Conservation (phyloP, 2,329 filamentous ascomycete species). For the Akanthomyces uredinophilus region DNA sequence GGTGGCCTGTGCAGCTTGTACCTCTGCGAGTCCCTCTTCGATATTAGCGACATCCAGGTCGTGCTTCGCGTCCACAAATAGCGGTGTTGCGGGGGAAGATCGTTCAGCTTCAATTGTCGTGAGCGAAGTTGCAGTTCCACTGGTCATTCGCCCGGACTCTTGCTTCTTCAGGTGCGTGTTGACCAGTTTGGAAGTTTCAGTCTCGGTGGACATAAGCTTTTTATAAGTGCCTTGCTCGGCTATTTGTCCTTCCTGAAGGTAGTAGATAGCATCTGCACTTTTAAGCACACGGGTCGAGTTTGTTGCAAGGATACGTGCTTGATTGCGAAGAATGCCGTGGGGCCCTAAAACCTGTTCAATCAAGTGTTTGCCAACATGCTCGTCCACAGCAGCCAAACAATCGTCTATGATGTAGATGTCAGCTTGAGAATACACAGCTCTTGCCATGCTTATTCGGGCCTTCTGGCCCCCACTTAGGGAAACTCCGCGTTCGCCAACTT, state of each 20-base stretch:
- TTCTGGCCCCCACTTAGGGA: slow-evolving; percentile 88
- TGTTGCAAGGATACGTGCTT: slow-evolving; percentile 81
- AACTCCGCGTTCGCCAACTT: slow-evolving; percentile 87
- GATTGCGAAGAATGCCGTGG: slow-evolving; percentile 68
- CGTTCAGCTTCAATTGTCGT: slow-evolving; percentile 43
- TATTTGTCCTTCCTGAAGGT: slow-evolving; percentile 72
- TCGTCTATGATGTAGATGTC: slow-evolving; percentile 88
- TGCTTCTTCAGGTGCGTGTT: slow-evolving; percentile 56
- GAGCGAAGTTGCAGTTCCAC: slow-evolving; percentile 32
- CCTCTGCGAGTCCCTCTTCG: slow-evolving; percentile 63
- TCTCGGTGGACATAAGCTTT: slow-evolving; percentile 84
- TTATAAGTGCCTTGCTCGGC: slow-evolving; percentile 79
- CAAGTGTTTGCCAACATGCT: slow-evolving; percentile 83
- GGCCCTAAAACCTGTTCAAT: slow-evolving; percentile 83
- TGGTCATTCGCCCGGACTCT: slow-evolving; percentile 32
- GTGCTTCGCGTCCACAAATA: slow-evolving; percentile 35
- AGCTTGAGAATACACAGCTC: slow-evolving; percentile 83
- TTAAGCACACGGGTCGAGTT: slow-evolving; percentile 83
- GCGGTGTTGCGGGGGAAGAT: slow-evolving; percentile 39
- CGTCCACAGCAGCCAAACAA: slow-evolving; percentile 82
- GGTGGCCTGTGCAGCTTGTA: slow-evolving; percentile 60
- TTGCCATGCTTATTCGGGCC: slow-evolving; percentile 76
- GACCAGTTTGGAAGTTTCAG: slow-evolving; percentile 73
- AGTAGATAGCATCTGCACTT: slow-evolving; percentile 75
- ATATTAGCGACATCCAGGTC: slow-evolving; percentile 62